Evolutionary conservation across 768 basidiomycete genomes (phyloP), one percentile per base, ranked within the genome.

Genomic region (Postia placenta): DNA sequence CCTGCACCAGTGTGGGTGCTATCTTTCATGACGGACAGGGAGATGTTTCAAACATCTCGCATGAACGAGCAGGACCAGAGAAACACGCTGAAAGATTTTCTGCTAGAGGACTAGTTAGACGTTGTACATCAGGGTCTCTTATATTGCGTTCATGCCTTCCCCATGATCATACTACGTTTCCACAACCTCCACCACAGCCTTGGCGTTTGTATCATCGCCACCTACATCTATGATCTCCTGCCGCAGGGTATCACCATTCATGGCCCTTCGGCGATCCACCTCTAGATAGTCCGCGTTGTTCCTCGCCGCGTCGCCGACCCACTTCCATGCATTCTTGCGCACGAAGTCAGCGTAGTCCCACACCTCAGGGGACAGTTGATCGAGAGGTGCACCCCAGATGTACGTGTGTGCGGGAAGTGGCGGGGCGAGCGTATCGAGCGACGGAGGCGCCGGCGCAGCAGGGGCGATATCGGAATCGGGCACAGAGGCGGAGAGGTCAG

Each of bases 271-370:
- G 49, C 69, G 65, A 57, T 83, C 84, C 4, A 83, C 75, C 49
- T 80, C 76, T n/a, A 56, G 64, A 49, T 74, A 79, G 48, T 78
- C 72, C 17, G 58, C 50, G 3, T 72, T 70, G 27, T 58, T 52
- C 19, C 59, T 50, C 17, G 68, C 65, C 5, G 57, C 77, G 7
- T 60, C 53, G 0, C 78, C 80, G 33, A 85, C 74, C 92, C 92
- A 94, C 49, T 85, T 84, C 74, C 79, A 80, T 2, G 87, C 83
- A 54, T 81, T 87, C 25, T 86, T 76, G 58, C 68, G 66, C 25
- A 95, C 74, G 59, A 96, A 96, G 2, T 81, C 77, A n/a, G 81
- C 79, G 59, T 85, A 93, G 0, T 81, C 76, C 94, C 94, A 98
- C 3, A 88, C 66, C 25, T 73, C 70, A 0, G 79, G 69, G 22